These are phyloP conservation scores for Neofusicoccum umdonicola DNA, from an alignment of 2,329 filamentous ascomycete genomes.

Conservation along the genomic window DNA sequence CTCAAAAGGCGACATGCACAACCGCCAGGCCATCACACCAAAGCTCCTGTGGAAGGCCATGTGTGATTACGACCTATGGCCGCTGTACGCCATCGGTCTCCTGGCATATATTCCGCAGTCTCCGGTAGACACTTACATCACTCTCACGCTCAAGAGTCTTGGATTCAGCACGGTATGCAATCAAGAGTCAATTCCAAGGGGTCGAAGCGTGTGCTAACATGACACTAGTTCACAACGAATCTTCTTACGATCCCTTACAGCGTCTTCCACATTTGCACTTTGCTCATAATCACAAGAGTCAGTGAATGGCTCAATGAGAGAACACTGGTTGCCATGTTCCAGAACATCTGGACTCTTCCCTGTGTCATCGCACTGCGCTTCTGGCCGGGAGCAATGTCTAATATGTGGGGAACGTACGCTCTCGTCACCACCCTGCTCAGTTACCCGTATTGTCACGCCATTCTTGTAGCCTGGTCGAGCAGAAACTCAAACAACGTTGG, in stretches of 20 bases:
- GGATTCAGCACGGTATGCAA: slow-evolving; percentile 51
- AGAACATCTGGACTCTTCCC: slow-evolving; percentile 60
- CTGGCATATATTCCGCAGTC: slow-evolving; percentile 51
- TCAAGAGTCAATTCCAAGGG: neutral
- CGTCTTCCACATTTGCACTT: slow-evolving; percentile 38
- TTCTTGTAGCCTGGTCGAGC: slow-evolving; percentile 40
- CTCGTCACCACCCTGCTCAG: slow-evolving; percentile 50
- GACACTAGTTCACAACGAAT: slow-evolving; percentile 55
- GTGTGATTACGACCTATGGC: slow-evolving; percentile 33
- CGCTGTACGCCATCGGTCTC: slow-evolving; percentile 32
- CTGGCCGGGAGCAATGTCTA: slow-evolving; percentile 44
- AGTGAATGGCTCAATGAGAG: slow-evolving; percentile 49
- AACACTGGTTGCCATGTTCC: slow-evolving; percentile 48
- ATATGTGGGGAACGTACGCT: slow-evolving; percentile 53
- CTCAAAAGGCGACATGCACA: slow-evolving; percentile 52
- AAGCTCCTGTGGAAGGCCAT: slow-evolving; percentile 25
- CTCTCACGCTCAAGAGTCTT: slow-evolving; percentile 56
- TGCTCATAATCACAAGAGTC: slow-evolving; percentile 45
- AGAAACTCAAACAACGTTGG: slow-evolving; percentile 41
- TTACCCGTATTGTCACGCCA: slow-evolving; percentile 53
- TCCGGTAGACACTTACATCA: slow-evolving; percentile 49
- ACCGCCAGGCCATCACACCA: slow-evolving; percentile 28
- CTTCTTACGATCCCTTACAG: slow-evolving; percentile 58
- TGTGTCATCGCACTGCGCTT: slow-evolving; percentile 54
- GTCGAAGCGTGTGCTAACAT: neutral